These are phyloP conservation scores for Lippia alba DNA, from an alignment of 305 asterid genomes.

Conservation along the genomic window DNA sequence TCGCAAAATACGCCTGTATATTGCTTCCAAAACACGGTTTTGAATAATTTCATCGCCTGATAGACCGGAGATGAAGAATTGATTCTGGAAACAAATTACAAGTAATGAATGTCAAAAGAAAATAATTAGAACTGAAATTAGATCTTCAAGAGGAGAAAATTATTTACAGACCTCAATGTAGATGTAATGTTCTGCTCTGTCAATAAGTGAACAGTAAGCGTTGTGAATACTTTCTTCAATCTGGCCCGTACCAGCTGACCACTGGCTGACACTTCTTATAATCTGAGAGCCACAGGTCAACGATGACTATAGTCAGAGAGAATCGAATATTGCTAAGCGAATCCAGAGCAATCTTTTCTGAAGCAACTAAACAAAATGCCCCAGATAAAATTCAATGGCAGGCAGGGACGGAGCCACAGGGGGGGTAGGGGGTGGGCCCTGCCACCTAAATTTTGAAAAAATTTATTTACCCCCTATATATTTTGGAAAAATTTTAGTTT, in stretches of 20 bases:
- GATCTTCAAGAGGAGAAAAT: constrained; percentile 7
- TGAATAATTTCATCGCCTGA: constrained; percentile 84
- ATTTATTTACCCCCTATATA: too few relatives aligned
- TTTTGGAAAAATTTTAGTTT: too few relatives aligned
- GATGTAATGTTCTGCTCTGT: constrained; percentile 87
- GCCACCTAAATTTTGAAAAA: too few relatives aligned
- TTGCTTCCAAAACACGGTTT: constrained; percentile 86
- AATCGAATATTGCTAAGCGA: constrained; percentile 29
- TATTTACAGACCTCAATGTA: constrained; percentile 80
- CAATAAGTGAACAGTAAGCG: constrained; percentile 92
- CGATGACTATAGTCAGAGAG: too few relatives aligned
- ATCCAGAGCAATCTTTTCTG: constrained; percentile 25
- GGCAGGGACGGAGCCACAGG: too few relatives aligned
- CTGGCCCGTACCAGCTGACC: constrained; percentile 99
- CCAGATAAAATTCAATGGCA: constrained; percentile 18
- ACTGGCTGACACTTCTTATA: constrained; percentile 92
- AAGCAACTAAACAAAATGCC: constrained; percentile 21
- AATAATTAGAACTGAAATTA: constrained; percentile 15
- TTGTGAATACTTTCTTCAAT: constrained; percentile 91
- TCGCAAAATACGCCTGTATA: constrained; percentile 78
- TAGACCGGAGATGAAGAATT: constrained; percentile 97
- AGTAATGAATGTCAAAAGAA: constrained; percentile 36
- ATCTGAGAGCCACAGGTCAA: constrained; percentile 62
- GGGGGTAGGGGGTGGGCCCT: too few relatives aligned
- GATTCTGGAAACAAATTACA: constrained; percentile 70